Base-by-base conservation (phyloP, 2,329 filamentous ascomycete species). In the Diaporthe caulivora region DNA sequence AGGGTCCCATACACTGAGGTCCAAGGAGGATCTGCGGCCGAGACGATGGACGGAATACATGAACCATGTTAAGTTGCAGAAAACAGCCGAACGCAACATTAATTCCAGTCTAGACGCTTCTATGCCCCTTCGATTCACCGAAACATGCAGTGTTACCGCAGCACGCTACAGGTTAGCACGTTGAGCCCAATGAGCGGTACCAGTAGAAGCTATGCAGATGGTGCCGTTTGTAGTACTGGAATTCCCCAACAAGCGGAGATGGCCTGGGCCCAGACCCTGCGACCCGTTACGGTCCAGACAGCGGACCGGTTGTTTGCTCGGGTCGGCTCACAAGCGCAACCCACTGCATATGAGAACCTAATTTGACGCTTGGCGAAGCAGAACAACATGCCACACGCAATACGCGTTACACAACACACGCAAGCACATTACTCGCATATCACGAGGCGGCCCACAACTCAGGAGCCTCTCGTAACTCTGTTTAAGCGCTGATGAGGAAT, bases 1-100 rank as follows among this genome's bases (percentile, higher is more conserved):
- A n/a, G 18, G 5, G 24, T 47, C 29, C 42, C 24, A 24, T 29
- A 17, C 62, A 6, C 18, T 26, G 44, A 18, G 15, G 13, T 11
- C 44, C 29, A 9, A 11, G 57, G 1, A 34, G n/a, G 44, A 65
- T 65, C 44, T 37, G 62, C 44, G 11, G 44, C 62, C 37, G 26
- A 51, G 29, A 18, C 26, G 15, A 21, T 18, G 3, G 18, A 34
- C 44, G 26, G n/a, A 24, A 11, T 6, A 65, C 29, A 34, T 65
- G 44, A 51, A 51, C 62, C 62, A 51, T 44, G 29, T 29, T 49
- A 13, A 29, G 62, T 65, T 65, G 62, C 62, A 65, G 62, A 65
- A 51, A 10, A 6, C 2, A 6, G 26, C 31, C 29, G 62, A 37
- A 13, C 17, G 44, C 13, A 37, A 51, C 29, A 26, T 51, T 21